These are phyloP conservation scores for Otatea glauca DNA, from an alignment of 176 grass and related monocot species.

Conservation along the genomic window DNA sequence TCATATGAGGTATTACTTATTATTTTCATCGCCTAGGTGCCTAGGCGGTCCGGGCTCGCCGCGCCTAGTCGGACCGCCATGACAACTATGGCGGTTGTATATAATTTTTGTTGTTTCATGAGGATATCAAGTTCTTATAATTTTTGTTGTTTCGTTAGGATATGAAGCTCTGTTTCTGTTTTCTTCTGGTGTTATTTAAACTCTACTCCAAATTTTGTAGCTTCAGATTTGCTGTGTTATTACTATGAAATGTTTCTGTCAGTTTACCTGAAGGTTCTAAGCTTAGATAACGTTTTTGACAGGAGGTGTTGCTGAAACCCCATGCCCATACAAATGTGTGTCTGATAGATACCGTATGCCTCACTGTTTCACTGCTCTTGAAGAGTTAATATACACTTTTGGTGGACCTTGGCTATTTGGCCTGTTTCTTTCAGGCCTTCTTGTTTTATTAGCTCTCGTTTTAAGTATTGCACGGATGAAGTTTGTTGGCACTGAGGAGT, in stretches of 20 bases:
- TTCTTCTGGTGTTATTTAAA: conserved; percentile 24
- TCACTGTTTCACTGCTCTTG: conserved; percentile 93
- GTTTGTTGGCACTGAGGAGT: conserved; percentile 90
- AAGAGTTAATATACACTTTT: conserved; percentile 95
- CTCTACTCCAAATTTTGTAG: too few relatives aligned
- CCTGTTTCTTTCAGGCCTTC: conserved; percentile 89
- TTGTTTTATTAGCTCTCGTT: conserved; percentile 90
- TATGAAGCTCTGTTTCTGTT: conserved; percentile 6
- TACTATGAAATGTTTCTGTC: conserved; percentile 22
- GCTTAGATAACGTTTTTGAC: conserved; percentile 39
- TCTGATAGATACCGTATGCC: conserved; percentile 98
- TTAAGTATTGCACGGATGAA: conserved; percentile 98
- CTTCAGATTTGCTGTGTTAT: conserved; percentile 1
- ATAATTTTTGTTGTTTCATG: background rate
- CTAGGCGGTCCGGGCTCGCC: too few relatives aligned
- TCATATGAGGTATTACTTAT: too few relatives aligned
- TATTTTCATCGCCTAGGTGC: too few relatives aligned
- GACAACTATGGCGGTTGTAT: too few relatives aligned
- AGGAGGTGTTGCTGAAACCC: conserved; percentile 89
- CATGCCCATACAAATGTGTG: conserved; percentile 91
- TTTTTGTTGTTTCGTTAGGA: background rate
- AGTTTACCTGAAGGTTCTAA: conserved; percentile 22
- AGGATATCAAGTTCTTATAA: conserved; percentile 1
- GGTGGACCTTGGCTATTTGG: conserved; percentile 97
- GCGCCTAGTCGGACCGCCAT: too few relatives aligned